Base-by-base conservation (phyloP, 495 filamentous ascomycete species). In the Hypomontagnella monticulosa region DNA sequence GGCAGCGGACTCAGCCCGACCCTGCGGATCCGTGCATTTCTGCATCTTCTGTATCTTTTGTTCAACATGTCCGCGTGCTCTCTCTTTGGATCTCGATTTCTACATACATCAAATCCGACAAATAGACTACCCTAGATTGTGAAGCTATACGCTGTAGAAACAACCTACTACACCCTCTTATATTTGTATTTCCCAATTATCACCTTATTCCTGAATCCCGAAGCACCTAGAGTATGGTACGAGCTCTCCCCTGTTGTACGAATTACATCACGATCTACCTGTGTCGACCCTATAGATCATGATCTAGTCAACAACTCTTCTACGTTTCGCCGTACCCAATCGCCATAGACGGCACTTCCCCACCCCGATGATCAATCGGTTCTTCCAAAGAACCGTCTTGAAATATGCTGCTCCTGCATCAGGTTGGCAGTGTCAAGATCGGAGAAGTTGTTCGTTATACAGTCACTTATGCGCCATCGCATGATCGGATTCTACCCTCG, bases 401-500 rank as follows among this genome's bases (percentile, higher is more conserved):
- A 66, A 80, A 70, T 46, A 99, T 98, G 95, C 83, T 97, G 27
- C 86, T 99, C 75, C 79, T 96, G 50, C 89, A 97, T 76, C 94
- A 97, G 75, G 80, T 86, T 38, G 94, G 94, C 64, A 91, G 84
- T 76, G 90, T 97, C 66, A 95, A 92, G 67, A 90, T 98, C 58
- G 96, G 95, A 57, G 92, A 98, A 76, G 88, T 98, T 33, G 86
- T 96, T 47, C 88, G 83, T 69, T 99, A 97, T 76, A 97, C 93
- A 9, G 78, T 97, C 23, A 97, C 92, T 8, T 99, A 99, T 75
- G 93, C 89, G 2, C 94, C 95, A n/a, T 85, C 90, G 15, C 79
- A 83, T 49, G 95, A 98, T 75, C 91, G 89, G 56, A 93, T 97
- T 66, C 86, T 93, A 5, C 96, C 95, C 2, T 85, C 91, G 18